phyloP scores from a whole-genome alignment of 441 rosid species.

The Syzygium syzygioides region DNA sequence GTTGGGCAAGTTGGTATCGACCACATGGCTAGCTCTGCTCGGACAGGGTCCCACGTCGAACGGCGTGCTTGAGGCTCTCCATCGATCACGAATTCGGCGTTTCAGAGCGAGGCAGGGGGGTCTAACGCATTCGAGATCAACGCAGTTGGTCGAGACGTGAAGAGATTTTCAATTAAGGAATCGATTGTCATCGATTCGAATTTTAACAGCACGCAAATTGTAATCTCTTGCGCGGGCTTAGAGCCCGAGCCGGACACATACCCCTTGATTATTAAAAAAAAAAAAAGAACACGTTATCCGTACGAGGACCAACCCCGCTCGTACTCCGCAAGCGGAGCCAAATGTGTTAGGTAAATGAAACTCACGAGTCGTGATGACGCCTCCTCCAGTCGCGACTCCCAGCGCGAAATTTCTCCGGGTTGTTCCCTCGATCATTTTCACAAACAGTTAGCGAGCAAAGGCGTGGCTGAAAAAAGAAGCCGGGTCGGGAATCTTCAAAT shows the following conservation, averaged over 20 bases:
- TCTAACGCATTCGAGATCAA: not conserved
- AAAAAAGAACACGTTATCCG: not conserved
- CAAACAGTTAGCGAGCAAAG: not conserved
- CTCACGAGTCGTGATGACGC: not conserved
- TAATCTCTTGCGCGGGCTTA: not conserved
- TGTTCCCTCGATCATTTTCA: not conserved
- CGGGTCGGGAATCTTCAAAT: not conserved
- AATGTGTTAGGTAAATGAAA: not conserved
- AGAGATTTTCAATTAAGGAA: not conserved
- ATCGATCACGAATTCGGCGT: not conserved
- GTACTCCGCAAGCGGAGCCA: not conserved
- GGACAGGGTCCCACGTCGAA: not conserved
- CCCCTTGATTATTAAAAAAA: not conserved
- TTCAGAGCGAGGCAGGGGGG: not conserved
- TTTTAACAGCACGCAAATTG: not conserved
- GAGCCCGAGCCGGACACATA: not conserved
- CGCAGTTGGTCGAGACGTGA: not conserved
- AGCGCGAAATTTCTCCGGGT: not conserved
- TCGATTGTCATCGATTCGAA: not conserved
- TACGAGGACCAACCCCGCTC: not conserved
- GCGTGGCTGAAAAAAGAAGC: not conserved
- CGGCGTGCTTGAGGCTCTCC: not conserved
- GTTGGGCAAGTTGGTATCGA: not conserved
- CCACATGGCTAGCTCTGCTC: not conserved
- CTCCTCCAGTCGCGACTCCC: not conserved